Percentiles rank a stretch among this genome's conserved stretches.
These are phyloP conservation scores for Alternaria dauci DNA, from an alignment of 2,329 filamentous ascomycete genomes.

Conservation along the genomic window DNA sequence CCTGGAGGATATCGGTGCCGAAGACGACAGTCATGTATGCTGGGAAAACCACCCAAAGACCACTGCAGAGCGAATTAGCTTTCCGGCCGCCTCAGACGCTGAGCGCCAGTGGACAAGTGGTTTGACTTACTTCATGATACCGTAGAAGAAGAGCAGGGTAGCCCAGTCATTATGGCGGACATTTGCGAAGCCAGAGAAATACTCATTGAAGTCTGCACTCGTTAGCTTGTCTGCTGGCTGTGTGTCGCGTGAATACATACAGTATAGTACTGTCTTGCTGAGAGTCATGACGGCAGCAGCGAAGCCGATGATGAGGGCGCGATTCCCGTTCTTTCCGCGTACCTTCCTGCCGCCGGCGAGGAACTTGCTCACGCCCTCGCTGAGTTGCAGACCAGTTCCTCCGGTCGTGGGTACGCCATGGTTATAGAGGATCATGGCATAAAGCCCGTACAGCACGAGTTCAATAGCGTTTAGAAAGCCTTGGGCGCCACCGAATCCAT, in stretches of 20 bases:
- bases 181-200: slow-evolving; percentile 66
- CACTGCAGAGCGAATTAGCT: slow-evolving; percentile 53
- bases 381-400: slow-evolving; percentile 52
- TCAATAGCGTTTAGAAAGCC: slow-evolving; percentile 73
- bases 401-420: slow-evolving; percentile 47
- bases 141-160: slow-evolving; percentile 66
- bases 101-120: background rate
- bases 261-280: slow-evolving; percentile 73
- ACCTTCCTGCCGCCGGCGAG: slow-evolving; percentile 61
- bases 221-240: slow-evolving; percentile 18
- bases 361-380: slow-evolving; percentile 53
- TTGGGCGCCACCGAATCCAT: slow-evolving; percentile 83
- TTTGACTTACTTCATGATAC: slow-evolving; percentile 69
- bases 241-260: slow-evolving; percentile 54
- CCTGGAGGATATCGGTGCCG: slow-evolving; percentile 68
- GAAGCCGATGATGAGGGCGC: slow-evolving; percentile 67
- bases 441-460: slow-evolving; percentile 70
- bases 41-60: slow-evolving; percentile 71
- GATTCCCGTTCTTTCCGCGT: slow-evolving; percentile 60
- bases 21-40: slow-evolving; percentile 69
- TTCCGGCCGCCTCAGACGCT: background rate
- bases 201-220: slow-evolving; percentile 66
- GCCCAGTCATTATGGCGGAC: slow-evolving; percentile 67
- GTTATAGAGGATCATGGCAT: slow-evolving; percentile 63
- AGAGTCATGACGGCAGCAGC: slow-evolving; percentile 69